Evolutionary conservation across 2,329 filamentous ascomycete species (phyloP), one percentile per base, ranked within the genome.

Genomic region (Cadophora luteo-olivacea): DNA sequence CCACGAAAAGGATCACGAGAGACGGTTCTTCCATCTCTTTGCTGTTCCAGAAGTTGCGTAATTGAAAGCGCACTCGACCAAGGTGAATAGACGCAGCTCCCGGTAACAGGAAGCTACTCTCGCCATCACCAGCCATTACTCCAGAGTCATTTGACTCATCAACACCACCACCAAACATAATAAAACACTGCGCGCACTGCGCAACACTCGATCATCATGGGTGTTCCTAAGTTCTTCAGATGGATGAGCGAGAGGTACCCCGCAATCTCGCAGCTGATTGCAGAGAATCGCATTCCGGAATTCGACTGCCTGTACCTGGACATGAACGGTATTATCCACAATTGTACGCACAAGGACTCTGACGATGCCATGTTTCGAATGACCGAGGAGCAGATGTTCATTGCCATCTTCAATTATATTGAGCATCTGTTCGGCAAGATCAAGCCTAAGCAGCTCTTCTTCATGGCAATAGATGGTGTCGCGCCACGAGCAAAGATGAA

Each of bases 241-340:
- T 99, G 97, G 96, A 92, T 99, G 86, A 97, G 94, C 69, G 97
- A 99, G 88, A 91, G 97, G 76, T 99, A 99, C 87, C 96, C 96
- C 66, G 90, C 96, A 71, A 99, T 99, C 80, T 99, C 96, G 64
- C 95, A 98, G 85, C 86, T 99, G 77, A 99, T 99, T 79, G 94
- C 95, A 65, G 96, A 99, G 84, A 99, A 97, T 81, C 92, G 96
- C 76, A 99, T 99, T 81, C 96, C 96, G 72, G 97, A 99, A 82
- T 99, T 99, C 82, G 96, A 99, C 82, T 96, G 93, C 81, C 89
- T 99, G 70, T 99, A 99, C 82, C 85, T 97, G 75, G 93, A 97
- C 78, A 99, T 99, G 96, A 99, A 99, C 82, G 96, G 96, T 74
- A 99, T 99, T 80, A 99, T 99, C 77, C 95, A 99, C 82, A 99